Evolutionary conservation across 164 flowering plant genomes (phyloP).

Genomic region (Piper longum): DNA sequence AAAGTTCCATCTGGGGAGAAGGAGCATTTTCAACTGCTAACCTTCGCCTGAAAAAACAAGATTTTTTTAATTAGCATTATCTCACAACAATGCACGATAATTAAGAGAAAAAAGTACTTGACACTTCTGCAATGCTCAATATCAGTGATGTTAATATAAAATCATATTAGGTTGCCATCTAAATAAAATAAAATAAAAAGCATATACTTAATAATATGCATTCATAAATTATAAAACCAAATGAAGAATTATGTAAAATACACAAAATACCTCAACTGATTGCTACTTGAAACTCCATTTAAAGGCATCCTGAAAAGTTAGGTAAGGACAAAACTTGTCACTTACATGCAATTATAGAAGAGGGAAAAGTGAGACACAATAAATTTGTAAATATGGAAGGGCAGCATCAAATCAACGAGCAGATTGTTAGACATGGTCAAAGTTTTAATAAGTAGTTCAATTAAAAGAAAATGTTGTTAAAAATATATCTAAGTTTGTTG

Average conservation of each 20-base stretch:
- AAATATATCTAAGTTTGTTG: too few relatives aligned
- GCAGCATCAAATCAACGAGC: not conserved
- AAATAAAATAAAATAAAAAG: too few relatives aligned
- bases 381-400: not conserved
- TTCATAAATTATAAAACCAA: too few relatives aligned
- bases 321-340: slow-evolving; percentile 1
- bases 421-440: not conserved
- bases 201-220: too few relatives aligned
- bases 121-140: too few relatives aligned
- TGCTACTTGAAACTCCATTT: slow-evolving; percentile 41
- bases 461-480: too few relatives aligned
- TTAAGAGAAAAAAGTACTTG: not conserved
- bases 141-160: too few relatives aligned
- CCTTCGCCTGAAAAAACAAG: slow-evolving; percentile 46
- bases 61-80: not conserved
- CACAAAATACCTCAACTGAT: slow-evolving; percentile 53
- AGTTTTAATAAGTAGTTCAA: not conserved
- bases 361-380: not conserved
- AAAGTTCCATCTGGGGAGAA: slow-evolving; percentile 53
- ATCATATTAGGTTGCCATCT: too few relatives aligned
- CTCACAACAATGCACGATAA: not conserved
- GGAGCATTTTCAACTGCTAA: slow-evolving; percentile 45
- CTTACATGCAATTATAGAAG: not conserved
- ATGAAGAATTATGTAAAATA: not conserved
- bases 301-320: slow-evolving; percentile 30